Percentiles rank a stretch among this genome's conserved stretches.
These are phyloP conservation scores for Xylariaceae sp. DNA, from an alignment of 2,329 filamentous ascomycete species.

Conservation along the genomic window DNA sequence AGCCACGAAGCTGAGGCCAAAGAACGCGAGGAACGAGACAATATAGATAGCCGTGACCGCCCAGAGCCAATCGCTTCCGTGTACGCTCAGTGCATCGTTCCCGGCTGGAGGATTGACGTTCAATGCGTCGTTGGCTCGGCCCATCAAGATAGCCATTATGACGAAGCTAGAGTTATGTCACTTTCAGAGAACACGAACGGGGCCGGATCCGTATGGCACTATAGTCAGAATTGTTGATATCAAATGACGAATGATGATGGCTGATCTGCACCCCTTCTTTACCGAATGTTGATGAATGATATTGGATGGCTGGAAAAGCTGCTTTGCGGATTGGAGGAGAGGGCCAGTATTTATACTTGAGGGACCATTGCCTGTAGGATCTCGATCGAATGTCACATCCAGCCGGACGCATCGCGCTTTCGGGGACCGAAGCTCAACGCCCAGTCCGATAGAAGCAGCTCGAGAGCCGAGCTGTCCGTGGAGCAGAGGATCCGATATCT, in stretches of 20 bases:
- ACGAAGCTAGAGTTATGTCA: too few relatives aligned
- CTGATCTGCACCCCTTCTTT: too few relatives aligned
- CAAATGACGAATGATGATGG: too few relatives aligned
- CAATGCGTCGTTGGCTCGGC: conserved; percentile 39
- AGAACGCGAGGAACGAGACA: conserved; percentile 40
- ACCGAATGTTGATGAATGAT: too few relatives aligned
- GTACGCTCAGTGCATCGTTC: conserved; percentile 33
- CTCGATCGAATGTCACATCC: conserved; percentile 4
- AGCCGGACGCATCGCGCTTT: conserved; percentile 4
- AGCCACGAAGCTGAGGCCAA: conserved; percentile 37
- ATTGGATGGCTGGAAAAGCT: neutral
- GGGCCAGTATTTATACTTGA: conserved; percentile 8
- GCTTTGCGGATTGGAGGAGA: neutral
- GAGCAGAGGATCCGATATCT: conserved; percentile 6
- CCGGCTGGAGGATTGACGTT: conserved; percentile 40
- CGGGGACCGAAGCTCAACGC: conserved; percentile 2
- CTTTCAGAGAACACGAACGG: too few relatives aligned
- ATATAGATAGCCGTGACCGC: conserved; percentile 46
- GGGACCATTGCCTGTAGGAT: conserved; percentile 1
- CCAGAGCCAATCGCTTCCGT: conserved; percentile 54
- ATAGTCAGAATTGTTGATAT: too few relatives aligned
- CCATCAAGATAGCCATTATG: neutral
- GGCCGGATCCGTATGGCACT: too few relatives aligned
- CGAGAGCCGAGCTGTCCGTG: conserved; percentile 14
- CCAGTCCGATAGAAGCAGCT: neutral